Evolutionary conservation across 2,329 filamentous ascomycete species (phyloP).

Genomic region (Neocucurbitaria cava): DNA sequence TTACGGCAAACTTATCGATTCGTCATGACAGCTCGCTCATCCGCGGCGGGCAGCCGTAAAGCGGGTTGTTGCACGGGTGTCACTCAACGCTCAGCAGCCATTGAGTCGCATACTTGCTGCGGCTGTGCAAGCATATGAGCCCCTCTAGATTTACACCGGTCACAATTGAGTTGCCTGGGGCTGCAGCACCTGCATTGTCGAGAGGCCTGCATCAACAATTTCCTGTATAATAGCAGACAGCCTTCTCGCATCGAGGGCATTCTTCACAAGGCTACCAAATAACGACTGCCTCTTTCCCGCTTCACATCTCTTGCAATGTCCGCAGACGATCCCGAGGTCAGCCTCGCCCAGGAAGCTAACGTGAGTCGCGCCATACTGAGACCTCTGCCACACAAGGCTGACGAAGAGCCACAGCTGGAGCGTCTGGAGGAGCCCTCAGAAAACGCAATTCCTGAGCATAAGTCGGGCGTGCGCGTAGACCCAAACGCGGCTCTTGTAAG

Average conservation of each 20-base stretch:
- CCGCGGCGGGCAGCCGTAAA: not conserved
- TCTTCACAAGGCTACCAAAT: conserved; percentile 31
- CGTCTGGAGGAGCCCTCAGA: conserved; percentile 14
- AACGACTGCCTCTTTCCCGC: conserved; percentile 9
- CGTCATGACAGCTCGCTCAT: not conserved
- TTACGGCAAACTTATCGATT: not conserved
- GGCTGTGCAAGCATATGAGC: conserved; percentile 31
- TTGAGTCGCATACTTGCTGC: conserved; percentile 1
- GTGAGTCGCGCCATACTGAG: conserved; percentile 24
- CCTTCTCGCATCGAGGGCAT: conserved; percentile 21
- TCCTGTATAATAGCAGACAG: conserved; percentile 31
- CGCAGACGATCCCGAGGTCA: conserved; percentile 21
- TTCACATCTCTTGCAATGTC: conserved; percentile 21
- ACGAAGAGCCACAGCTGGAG: conserved; percentile 28
- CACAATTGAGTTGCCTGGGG: conserved; percentile 18
- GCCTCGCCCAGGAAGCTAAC: conserved; percentile 22
- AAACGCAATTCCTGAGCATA: conserved; percentile 24
- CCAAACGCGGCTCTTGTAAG: conserved; percentile 24
- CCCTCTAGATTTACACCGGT: not conserved
- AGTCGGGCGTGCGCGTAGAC: conserved; percentile 33
- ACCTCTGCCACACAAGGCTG: conserved; percentile 28
- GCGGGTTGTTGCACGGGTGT: not conserved
- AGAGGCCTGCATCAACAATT: conserved; percentile 39
- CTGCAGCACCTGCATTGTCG: conserved; percentile 13
- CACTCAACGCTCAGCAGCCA: not conserved